A percentile compares a stretch with the other conserved stretches of the same genome.
Conservation (phyloP, 2,329 filamentous ascomycete species). For the Thielaviopsis euricoi region DNA sequence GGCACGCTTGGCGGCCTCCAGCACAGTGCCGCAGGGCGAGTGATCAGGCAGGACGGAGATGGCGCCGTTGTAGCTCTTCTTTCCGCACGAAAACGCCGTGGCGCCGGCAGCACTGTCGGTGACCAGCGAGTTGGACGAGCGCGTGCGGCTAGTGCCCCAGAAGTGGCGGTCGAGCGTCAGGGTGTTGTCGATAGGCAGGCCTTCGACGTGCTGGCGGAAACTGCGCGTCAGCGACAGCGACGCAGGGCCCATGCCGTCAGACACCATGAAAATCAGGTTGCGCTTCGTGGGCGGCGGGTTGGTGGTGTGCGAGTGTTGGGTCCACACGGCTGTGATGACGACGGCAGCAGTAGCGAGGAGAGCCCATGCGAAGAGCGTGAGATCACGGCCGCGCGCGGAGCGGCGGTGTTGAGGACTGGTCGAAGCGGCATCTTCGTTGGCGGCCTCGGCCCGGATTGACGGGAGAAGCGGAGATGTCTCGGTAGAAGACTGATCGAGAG, state of each 20-base stretch:
- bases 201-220: constrained; percentile 64
- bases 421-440: constrained; percentile 18
- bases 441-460: constrained; percentile 18
- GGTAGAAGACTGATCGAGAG: not conserved
- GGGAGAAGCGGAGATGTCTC: constrained; percentile 18
- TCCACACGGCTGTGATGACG: constrained; percentile 60
- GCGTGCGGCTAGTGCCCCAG: constrained; percentile 76
- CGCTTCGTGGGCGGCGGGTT: constrained; percentile 44
- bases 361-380: constrained; percentile 68
- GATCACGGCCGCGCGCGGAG: constrained; percentile 43
- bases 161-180: constrained; percentile 75
- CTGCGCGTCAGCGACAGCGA: constrained; percentile 74
- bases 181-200: constrained; percentile 56
- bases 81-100: constrained; percentile 83
- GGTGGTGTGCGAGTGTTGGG: constrained; percentile 43
- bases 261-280: constrained; percentile 98
- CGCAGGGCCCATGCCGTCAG: constrained; percentile 93
- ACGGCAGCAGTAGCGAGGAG: constrained; percentile 62
- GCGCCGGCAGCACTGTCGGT: constrained; percentile 96
- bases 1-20: constrained; percentile 83
- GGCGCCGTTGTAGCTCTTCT: constrained; percentile 93
- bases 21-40: constrained; percentile 73
- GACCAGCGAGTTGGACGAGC: constrained; percentile 68
- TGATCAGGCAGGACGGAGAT: constrained; percentile 79
- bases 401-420: constrained; percentile 10